Evolutionary conservation across 768 basidiomycete species (phyloP).

Genomic region (Tulasnella sp.): DNA sequence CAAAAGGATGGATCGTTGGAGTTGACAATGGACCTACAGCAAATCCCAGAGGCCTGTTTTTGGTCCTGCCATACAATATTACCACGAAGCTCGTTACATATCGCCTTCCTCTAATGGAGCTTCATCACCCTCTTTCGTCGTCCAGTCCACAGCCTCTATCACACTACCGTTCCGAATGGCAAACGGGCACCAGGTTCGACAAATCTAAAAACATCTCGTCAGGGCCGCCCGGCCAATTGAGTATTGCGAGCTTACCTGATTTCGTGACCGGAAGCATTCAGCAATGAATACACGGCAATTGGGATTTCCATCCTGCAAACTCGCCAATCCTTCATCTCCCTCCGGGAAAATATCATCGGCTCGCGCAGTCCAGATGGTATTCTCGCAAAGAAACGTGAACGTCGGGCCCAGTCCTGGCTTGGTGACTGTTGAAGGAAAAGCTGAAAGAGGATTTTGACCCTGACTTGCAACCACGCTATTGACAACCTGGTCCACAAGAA

Average conservation of each 20-base stretch:
- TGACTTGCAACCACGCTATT: constrained; percentile 19
- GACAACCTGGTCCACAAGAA: constrained; percentile 6
- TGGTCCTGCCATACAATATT: background rate
- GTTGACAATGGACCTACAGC: background rate
- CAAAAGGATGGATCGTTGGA: background rate
- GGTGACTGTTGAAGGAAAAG: constrained; percentile 20
- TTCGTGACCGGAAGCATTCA: constrained; percentile 23
- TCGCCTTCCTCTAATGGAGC: background rate
- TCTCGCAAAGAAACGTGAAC: constrained; percentile 27
- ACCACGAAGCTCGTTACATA: background rate
- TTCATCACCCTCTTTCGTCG: background rate
- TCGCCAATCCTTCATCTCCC: constrained; percentile 12
- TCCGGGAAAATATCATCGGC: constrained; percentile 26
- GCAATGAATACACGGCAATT: constrained; percentile 17
- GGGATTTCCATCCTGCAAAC: background rate
- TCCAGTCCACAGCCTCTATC: constrained; percentile 17
- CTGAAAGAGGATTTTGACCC: constrained; percentile 23
- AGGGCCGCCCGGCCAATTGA: background rate
- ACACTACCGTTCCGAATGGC: constrained; percentile 13
- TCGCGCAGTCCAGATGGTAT: constrained; percentile 16
- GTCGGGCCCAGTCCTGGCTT: constrained; percentile 27
- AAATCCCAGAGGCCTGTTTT: background rate
- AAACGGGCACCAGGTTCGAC: constrained; percentile 25
- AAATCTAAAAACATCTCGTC: background rate
- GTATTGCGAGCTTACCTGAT: constrained; percentile 3